phyloP scores from a whole-genome alignment of 345 rosid species.

The Euclidium syriacum region DNA sequence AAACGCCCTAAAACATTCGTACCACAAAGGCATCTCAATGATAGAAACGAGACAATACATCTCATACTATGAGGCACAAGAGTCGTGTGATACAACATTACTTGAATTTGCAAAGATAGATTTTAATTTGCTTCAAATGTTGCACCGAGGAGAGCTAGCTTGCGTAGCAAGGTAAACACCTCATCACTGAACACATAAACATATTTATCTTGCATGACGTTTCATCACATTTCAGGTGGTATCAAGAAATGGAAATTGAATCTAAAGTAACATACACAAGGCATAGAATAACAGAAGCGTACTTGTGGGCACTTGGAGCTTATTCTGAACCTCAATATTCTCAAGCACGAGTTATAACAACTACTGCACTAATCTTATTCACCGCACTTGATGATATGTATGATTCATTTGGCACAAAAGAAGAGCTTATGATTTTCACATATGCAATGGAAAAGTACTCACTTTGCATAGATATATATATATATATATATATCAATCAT shows the following conservation, averaged over 20 bases:
- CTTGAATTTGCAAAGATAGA: constrained; percentile 27
- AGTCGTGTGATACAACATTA: not conserved
- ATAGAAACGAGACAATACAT: constrained; percentile 17
- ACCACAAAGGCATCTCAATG: constrained; percentile 21
- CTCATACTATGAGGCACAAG: constrained; percentile 10
- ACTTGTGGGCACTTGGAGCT: constrained; percentile 25
- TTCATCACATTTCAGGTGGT: constrained; percentile 12
- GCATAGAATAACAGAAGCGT: constrained; percentile 2
- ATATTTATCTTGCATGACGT: not conserved
- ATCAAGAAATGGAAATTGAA: constrained; percentile 1
- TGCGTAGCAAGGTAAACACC: constrained; percentile 10
- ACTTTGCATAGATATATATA: not conserved
- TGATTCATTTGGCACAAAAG: constrained; percentile 12
- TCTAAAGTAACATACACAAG: constrained; percentile 14
- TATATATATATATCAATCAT: no score
- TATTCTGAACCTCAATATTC: constrained; percentile 26
- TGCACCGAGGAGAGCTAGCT: constrained; percentile 14
- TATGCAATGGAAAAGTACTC: constrained; percentile 10
- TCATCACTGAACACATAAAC: not conserved
- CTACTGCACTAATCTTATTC: constrained; percentile 1
- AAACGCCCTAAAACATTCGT: constrained; percentile 13
- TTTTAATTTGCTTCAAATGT: constrained; percentile 12
- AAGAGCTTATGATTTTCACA: constrained; percentile 21
- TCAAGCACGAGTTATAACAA: not conserved
- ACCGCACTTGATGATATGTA: constrained; percentile 21